Evolutionary conservation across 805 yeast genomes (phyloP), one percentile per base, ranked within the genome.

Genomic region (Hanseniaspora nectarophila): DNA sequence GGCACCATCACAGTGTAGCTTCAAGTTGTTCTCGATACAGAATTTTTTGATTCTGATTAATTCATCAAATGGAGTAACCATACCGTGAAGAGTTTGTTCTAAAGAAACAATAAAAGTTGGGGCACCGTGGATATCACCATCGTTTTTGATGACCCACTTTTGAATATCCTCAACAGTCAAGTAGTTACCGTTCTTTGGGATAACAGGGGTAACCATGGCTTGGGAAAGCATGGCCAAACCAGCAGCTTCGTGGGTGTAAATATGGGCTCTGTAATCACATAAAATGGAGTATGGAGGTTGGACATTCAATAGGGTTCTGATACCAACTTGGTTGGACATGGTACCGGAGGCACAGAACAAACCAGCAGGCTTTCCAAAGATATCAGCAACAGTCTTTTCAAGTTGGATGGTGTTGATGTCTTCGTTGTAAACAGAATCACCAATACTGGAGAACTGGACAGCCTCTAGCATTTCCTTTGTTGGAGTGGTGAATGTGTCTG

Each of bases 401-500:
- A 89, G 69, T 20, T 68, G 74, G 28, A 73, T 64, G 23, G 95
- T 85, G 57, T 81, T 78, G 20, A 67, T 67, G 63, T 89, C 97
- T 63, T 89, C 96, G 56, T 77, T 73, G 68, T 86, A 86, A n/a
- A 89, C 96, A 9, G 90, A 76, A 62, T 89, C 97, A 42, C 97
- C 97, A 45, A 77, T 72, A 1, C 89, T 68, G 28, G 85, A 76
- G 5, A 63, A 58, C 26, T 70, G 47, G 43, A 77, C 78, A 43
- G 87, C 79, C 53, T 75, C 72, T 18, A 83, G 63, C 90, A 88
- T 86, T 38, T 76, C 71, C 32, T 70, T 69, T 0, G 95, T 78
- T 21, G 97, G 97, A 12, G 85, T 83, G 3, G 96, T 88, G 74
- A 87, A 86, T 1, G 97, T 89, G 65, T 89, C 97, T 63, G 86